Evolutionary conservation across 2,329 filamentous ascomycete species (phyloP), one percentile per base, ranked within the genome.

Genomic region (Penicillium sp.): DNA sequence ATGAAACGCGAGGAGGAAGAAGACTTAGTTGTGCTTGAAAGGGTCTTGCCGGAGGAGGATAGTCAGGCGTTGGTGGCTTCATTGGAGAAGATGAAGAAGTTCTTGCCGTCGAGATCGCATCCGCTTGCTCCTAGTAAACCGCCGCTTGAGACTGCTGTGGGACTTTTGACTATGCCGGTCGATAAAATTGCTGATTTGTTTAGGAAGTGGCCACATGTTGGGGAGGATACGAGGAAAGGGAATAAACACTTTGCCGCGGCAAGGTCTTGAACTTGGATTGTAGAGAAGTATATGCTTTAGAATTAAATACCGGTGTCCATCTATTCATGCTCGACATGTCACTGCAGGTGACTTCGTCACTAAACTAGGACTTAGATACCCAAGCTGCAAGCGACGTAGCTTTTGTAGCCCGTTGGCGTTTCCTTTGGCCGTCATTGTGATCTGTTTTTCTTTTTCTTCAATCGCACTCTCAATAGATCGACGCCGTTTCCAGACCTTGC

Each of bases 121-220:
- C 82, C 82, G 0, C 70, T 65, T 19, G 77, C 79, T 6, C 80
- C 80, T 0, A 76, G 81, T 53, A 77, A 79, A 44, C 83, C 83
- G 9, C 82, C 81, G 0, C 86, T 85, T 62, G 83, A 86, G 74
- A 83, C 79, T 0, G 82, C 77, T 0, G 77, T 77, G 58, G 84
- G 81, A 0, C 62, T 87, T 19, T 57, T 87, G 70, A 73, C 80
- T 0, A 82, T 84, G 14, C 84, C 84, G 0, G 72, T 87, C 19
- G 85, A 87, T 68, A 78, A 77, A 51, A 57, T 87, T 26, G 73
- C 73, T 22, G 84, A 87, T 69, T 55, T 84, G 31, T 84, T 86
- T 64, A 70, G 80, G 33, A 83, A 81, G 67, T 87, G 85, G 61
- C 82, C 82, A 27, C 56, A 56, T 58, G 24, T 24, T 3, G 43